Evolutionary conservation across 2,329 filamentous ascomycete species (phyloP), one percentile per base, ranked within the genome.

Genomic region (Ascochyta pisi): DNA sequence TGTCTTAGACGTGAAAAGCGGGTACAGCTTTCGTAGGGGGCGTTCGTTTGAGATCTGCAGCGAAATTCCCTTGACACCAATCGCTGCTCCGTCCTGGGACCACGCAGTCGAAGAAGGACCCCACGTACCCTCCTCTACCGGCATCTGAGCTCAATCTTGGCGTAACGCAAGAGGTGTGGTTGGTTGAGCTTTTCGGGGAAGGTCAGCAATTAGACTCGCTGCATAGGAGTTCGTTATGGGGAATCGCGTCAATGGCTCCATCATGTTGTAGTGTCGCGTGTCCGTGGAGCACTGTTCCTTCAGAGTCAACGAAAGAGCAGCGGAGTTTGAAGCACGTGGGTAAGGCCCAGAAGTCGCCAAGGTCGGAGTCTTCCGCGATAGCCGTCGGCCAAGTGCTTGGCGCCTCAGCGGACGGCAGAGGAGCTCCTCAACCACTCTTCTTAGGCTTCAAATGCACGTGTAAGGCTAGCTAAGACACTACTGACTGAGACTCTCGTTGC

Each of bases 331-430:
- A 49, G 26, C 48, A 54, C 51, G 44, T 54, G 51, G 44, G 27
- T 42, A 26, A 26, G 1, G 22, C n/a, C n/a, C 8, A 39, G 34
- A 12, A 43, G 9, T 16, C 24, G 44, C 51, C 51, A 54, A 49
- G 51, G 23, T 29, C 38, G 19, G 29, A 37, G 23, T 19, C n/a
- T 47, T 54, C 50, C 50, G 50, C 43, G 2, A 39, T 43, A 42
- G 16, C 50, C 50, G 43, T 39, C 16, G 15, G 38, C 49, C 51
- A 49, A 54, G 51, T 15, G 29, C 51, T 54, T 54, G 51, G 51
- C 39, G n/a, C 8, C 29, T 13, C 33, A 39, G 51, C 51, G 45
- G 51, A 44, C 44, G 16, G 24, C 19, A 31, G 9, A 4, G 3
- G 13, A 12, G 4, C 12, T 4, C 13, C 15, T 29, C 26, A 37